Percentiles rank a stretch among this genome's conserved stretches.
phyloP scores from a whole-genome alignment of 2,329 filamentous ascomycete species.

The Pseudomassariella vexata region DNA sequence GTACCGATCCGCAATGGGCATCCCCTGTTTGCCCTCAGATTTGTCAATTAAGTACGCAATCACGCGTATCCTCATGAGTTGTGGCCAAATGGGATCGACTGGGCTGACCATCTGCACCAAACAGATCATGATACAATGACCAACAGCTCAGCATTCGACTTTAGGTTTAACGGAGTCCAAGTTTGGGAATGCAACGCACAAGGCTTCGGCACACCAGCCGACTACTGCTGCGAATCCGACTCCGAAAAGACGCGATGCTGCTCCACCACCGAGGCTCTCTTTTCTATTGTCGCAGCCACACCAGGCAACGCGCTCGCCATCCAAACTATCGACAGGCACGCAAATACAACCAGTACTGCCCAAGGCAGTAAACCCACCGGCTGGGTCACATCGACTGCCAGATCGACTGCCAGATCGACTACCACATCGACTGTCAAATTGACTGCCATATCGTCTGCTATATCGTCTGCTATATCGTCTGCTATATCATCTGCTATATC shows the following conservation, averaged over 20 bases:
- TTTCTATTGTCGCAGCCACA: slow-evolving; percentile 8
- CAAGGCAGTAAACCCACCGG: background rate
- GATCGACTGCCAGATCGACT: too few relatives aligned
- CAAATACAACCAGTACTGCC: background rate
- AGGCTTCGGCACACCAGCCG: slow-evolving; percentile 8
- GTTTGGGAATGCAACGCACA: slow-evolving; percentile 11
- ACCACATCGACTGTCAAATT: too few relatives aligned
- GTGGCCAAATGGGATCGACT: background rate
- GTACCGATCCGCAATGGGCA: background rate
- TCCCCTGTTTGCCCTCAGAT: background rate
- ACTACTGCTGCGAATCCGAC: slow-evolving; percentile 12
- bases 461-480: too few relatives aligned
- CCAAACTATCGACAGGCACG: slow-evolving; percentile 9
- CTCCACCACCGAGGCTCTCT: slow-evolving; percentile 7
- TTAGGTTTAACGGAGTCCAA: slow-evolving; percentile 9
- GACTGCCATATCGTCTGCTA: too few relatives aligned
- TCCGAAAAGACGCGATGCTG: slow-evolving; percentile 11
- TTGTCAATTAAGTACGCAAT: background rate
- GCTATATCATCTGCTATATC: too few relatives aligned
- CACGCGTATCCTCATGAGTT: background rate
- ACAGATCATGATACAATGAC: slow-evolving; percentile 7
- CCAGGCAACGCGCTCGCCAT: slow-evolving; percentile 10
- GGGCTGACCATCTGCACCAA: background rate
- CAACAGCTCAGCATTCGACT: slow-evolving; percentile 9
- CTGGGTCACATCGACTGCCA: background rate